Base-by-base conservation (phyloP, 345 rosid species). In the Physaria fendleri region DNA sequence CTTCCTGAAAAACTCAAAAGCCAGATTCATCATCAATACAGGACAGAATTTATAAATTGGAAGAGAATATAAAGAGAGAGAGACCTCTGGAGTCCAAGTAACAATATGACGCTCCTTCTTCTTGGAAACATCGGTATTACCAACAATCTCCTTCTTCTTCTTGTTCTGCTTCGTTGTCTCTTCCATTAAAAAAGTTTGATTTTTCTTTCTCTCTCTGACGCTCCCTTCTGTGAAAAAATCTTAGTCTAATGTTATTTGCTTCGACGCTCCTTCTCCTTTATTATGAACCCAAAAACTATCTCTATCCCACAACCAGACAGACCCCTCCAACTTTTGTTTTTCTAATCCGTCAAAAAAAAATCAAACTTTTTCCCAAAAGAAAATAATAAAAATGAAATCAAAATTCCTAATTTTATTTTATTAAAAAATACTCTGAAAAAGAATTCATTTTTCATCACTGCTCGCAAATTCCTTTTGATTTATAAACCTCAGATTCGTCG, bases 41-140 rank as follows among this genome's bases (percentile, higher is more conserved):
- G 51, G 24, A 28, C 41, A 53, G 41, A 62, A 48, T 13, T 0
- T 37, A 35, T 17, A 51, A 6, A 30, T 33, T 38, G 7, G n/a
- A n/a, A n/a, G n/a, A n/a, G n/a, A n/a, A n/a, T n/a, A n/a, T n/a
- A n/a, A n/a, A n/a, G n/a, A n/a, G n/a, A n/a, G n/a, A n/a, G 39
- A 45, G 38, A 75, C 99, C 99, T 89, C 78, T 53, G 64, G 88
- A 56, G 81, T 55, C 94, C 94, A 85, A 6, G 87, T 78, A 60
- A 85, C 94, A 56, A 85, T 81, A 69, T 83, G 96, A 35, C 96
- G 79, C 72, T 90, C 95, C 85, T 91, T 91, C 89, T 83, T 90
- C 80, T 79, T 84, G 66, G 80, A 79, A 65, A 80, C 88, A 64
- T 85, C 90, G 76, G 62, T 71, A 49, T 35, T 47, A 70, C 32